Percentiles rank a stretch among this genome's conserved stretches.
phyloP scores from a whole-genome alignment of 129 eudicot species.

The Arctium minus region DNA sequence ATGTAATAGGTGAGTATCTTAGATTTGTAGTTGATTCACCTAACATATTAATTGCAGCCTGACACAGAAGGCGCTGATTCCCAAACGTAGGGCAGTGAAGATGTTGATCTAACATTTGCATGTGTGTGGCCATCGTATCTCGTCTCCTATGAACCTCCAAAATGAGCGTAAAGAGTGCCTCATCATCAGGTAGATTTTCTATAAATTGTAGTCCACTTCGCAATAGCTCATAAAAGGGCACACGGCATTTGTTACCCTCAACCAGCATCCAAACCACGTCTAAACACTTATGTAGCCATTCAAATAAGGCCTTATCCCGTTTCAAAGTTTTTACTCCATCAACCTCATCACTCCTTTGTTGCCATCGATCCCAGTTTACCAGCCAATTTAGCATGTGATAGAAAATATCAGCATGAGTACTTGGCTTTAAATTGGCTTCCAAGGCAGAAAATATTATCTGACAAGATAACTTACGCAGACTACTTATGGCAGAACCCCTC shows the following conservation, averaged over 20 bases:
- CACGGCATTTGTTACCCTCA: conserved; percentile 82
- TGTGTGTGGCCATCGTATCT: conserved; percentile 96
- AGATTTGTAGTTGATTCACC: conserved; percentile 67
- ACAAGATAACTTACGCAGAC: conserved; percentile 91
- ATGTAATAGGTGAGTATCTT: conserved; percentile 95
- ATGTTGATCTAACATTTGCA: conserved; percentile 98
- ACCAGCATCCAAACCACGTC: conserved; percentile 92
- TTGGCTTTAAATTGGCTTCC: conserved; percentile 73
- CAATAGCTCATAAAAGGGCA: conserved; percentile 88
- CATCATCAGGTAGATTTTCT: conserved; percentile 89
- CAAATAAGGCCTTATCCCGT: conserved; percentile 70
- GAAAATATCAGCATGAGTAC: conserved; percentile 79
- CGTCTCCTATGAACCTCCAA: conserved; percentile 90
- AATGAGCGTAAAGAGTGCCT: conserved; percentile 89
- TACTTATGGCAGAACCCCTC: conserved; percentile 72
- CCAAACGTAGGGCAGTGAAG: conserved; percentile 97
- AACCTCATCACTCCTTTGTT: conserved; percentile 66
- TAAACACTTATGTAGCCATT: conserved; percentile 87
- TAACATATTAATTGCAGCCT: conserved; percentile 53
- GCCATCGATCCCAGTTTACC: conserved; percentile 86
- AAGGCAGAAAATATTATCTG: conserved; percentile 72
- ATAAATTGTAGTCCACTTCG: conserved; percentile 86
- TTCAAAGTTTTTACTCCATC: conserved; percentile 61
- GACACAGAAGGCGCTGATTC: conserved; percentile 75
- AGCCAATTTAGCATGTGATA: conserved; percentile 89